Base-by-base conservation (phyloP, 495 filamentous ascomycete species). In the Thozetella sp. region DNA sequence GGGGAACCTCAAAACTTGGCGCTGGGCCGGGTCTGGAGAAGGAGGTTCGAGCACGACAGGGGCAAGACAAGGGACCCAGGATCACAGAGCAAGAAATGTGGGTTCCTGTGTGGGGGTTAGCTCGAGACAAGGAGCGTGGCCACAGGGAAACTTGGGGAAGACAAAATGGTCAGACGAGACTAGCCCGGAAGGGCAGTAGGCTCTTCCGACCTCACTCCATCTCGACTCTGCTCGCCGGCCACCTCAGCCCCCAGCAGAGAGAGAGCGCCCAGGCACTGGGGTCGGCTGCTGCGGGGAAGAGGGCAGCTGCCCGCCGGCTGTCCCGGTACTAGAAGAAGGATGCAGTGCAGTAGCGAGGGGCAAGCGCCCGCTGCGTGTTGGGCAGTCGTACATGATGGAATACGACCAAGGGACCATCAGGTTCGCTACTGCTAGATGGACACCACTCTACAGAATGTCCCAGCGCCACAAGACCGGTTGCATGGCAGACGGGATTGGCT, bases 51-150 rank as follows among this genome's bases (percentile, higher is more conserved):
- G 63, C 63, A 56, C 56, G 53, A 61, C 55, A 57, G 53, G 59
- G 63, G 57, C 51, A n/a, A 51, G 26, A 30, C 22, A 13, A 34
- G 27, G 26, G 58, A 58, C 53, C 60, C 57, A 61, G 69, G 65
- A 67, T 64, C 59, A 54, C 57, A 58, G 58, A 52, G 52, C 45
- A 53, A 62, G 53, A 62, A 63, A 57, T 61, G 61, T 62, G 63
- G 64, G 63, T 55, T 64, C 34, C 61, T 67, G 72, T 72, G 72
- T 74, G 72, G 72, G 72, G 72, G 72, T 74, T 72, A 70, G 64
- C 64, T 26, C 59, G 59, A 60, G 61, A 51, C 27, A 37, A 40
- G 24, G 19, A 50, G 23, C 23, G 17, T 23, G 17, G 24, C 43
- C 25, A 57, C 60, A 65, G 59, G 62, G 53, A 54, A 61, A 53